A percentile compares a stretch with the other conserved stretches of the same genome.
phyloP scores from a whole-genome alignment of 768 basidiomycete genomes.

The Psilocybe subaeruginosa region DNA sequence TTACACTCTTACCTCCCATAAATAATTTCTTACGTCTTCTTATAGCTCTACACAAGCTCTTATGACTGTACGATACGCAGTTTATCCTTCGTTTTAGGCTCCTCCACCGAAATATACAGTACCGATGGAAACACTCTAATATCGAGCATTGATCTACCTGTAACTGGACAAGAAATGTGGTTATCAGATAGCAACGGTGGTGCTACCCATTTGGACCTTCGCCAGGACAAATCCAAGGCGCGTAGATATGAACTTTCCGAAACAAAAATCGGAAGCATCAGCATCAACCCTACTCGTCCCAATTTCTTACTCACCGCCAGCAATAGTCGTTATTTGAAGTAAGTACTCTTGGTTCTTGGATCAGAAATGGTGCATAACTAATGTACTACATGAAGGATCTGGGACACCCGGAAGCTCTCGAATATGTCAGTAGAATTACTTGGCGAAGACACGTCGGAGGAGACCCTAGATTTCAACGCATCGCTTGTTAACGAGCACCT shows the following conservation, averaged over 20 bases:
- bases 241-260: constrained; percentile 69
- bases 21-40: background rate
- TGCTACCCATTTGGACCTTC: constrained; percentile 75
- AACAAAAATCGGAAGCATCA: constrained; percentile 78
- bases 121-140: constrained; percentile 61
- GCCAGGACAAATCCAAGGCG: constrained; percentile 57
- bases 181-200: constrained; percentile 76
- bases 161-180: constrained; percentile 81
- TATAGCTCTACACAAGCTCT: constrained; percentile 76
- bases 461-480: constrained; percentile 35
- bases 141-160: constrained; percentile 69
- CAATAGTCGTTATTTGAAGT: constrained; percentile 76
- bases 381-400: constrained; percentile 52
- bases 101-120: constrained; percentile 71
- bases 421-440: constrained; percentile 40
- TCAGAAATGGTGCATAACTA: background rate
- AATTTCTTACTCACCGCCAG: constrained; percentile 75
- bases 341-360: constrained; percentile 21
- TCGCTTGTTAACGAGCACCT: constrained; percentile 53
- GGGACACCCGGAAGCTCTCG: constrained; percentile 75
- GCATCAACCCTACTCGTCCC: constrained; percentile 73
- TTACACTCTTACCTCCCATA: background rate
- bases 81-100: constrained; percentile 72
- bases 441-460: constrained; percentile 12
- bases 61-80: constrained; percentile 81